A percentile compares a stretch with the other conserved stretches of the same genome.
phyloP scores from a whole-genome alignment of 495 filamentous ascomycete genomes.

The Tuber umbilicatum region DNA sequence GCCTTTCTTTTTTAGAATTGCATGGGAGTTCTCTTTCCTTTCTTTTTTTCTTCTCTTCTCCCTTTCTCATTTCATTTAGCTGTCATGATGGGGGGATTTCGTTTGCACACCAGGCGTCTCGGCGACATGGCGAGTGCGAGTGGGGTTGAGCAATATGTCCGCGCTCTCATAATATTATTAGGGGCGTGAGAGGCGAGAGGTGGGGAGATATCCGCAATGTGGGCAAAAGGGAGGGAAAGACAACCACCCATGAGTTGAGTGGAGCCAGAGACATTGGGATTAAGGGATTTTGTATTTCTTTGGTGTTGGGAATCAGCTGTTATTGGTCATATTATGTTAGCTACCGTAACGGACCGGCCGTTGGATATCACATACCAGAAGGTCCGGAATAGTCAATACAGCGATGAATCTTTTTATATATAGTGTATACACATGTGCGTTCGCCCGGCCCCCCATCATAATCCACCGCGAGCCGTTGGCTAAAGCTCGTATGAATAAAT shows the following conservation, averaged over 20 bases:
- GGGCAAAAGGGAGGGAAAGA: not conserved
- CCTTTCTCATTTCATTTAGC: not conserved
- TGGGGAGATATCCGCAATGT: not conserved
- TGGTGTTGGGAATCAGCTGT: not conserved
- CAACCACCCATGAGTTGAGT: not conserved
- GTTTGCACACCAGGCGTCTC: not conserved
- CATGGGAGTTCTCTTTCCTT: slow-evolving; percentile 14
- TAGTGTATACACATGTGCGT: not conserved
- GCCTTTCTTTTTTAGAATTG: not conserved
- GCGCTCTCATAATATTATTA: not conserved
- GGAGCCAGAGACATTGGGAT: not conserved
- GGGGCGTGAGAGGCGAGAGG: not conserved
- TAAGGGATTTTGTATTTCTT: not conserved
- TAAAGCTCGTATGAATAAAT: not conserved
- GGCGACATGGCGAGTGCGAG: not conserved
- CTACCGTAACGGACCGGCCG: not conserved
- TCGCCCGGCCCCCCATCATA: not conserved
- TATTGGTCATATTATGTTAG: not conserved
- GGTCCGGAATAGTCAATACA: not conserved
- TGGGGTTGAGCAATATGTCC: not conserved
- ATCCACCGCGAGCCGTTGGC: not conserved
- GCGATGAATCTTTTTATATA: not conserved
- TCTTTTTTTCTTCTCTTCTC: slow-evolving; percentile 4
- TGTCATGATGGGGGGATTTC: not conserved
- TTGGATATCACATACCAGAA: not conserved